Evolutionary conservation across 2,329 filamentous ascomycete genomes (phyloP).

Genomic region (Aspergillus glaucus): DNA sequence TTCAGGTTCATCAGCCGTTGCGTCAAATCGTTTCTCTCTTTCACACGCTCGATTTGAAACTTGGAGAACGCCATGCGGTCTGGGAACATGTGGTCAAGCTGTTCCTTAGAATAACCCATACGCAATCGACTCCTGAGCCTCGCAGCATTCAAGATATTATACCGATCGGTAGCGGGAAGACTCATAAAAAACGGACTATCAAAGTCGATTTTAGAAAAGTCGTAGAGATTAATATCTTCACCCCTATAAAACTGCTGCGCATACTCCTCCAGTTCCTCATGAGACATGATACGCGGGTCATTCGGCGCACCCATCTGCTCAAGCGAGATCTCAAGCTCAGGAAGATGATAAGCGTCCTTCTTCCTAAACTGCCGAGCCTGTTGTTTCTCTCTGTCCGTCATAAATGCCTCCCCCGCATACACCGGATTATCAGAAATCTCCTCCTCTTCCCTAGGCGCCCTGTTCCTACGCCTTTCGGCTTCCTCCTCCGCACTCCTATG

Average conservation of each 20-base stretch:
- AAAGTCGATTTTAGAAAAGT: constrained; percentile 98
- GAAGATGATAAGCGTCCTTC: constrained; percentile 91
- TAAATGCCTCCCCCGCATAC: constrained; percentile 83
- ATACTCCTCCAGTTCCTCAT: constrained; percentile 90
- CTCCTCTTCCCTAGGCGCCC: constrained; percentile 49
- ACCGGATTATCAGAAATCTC: constrained; percentile 71
- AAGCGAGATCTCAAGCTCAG: constrained; percentile 71
- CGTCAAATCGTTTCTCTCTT: constrained; percentile 87
- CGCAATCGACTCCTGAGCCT: constrained; percentile 77
- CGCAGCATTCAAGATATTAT: constrained; percentile 96
- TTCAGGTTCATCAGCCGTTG: constrained; percentile 92
- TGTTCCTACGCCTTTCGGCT: constrained; percentile 55
- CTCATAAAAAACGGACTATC: constrained; percentile 93
- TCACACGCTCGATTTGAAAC: constrained; percentile 93
- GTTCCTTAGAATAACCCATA: constrained; percentile 95
- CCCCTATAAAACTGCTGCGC: constrained; percentile 86
- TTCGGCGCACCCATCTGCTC: constrained; percentile 82
- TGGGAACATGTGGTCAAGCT: constrained; percentile 93
- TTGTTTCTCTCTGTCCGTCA: constrained; percentile 69
- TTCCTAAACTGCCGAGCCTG: constrained; percentile 75
- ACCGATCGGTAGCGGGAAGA: constrained; percentile 80
- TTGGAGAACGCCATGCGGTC: constrained; percentile 94
- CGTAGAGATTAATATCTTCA: constrained; percentile 82
- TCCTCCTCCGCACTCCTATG: constrained; percentile 85
- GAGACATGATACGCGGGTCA: constrained; percentile 92